These are phyloP conservation scores for Neopestalotiopsis rosae DNA, from an alignment of 2,329 filamentous ascomycete species.

Conservation along the genomic window DNA sequence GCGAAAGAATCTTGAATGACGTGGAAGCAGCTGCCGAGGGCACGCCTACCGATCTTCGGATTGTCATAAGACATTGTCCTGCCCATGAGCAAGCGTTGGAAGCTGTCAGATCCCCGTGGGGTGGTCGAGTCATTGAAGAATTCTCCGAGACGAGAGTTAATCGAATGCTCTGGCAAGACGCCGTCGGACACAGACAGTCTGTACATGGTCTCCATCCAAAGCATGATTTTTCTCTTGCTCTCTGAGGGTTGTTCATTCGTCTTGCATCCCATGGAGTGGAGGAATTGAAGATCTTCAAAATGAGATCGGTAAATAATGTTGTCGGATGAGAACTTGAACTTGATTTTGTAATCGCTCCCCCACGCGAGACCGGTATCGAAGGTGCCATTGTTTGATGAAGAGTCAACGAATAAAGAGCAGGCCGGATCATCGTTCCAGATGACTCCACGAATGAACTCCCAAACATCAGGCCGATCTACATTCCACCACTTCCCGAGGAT, in stretches of 20 bases:
- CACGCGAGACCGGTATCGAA: neutral
- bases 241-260: conserved; percentile 18
- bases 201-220: conserved; percentile 7
- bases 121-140: neutral
- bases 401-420: neutral
- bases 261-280: conserved; percentile 19
- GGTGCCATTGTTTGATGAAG: neutral
- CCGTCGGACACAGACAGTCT: neutral
- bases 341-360: neutral
- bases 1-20: conserved; percentile 25
- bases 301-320: conserved; percentile 21
- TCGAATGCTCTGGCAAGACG: neutral
- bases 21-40: conserved; percentile 22
- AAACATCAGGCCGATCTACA: neutral
- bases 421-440: conserved; percentile 7
- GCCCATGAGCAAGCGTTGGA: neutral
- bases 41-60: conserved; percentile 16
- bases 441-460: conserved; percentile 2
- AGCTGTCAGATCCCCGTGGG: neutral
- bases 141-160: neutral
- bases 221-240: neutral
- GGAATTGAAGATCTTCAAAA: conserved; percentile 22
- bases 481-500: neutral
- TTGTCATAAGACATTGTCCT: conserved; percentile 7
- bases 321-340: neutral